Evolutionary conservation across 2,329 filamentous ascomycete genomes (phyloP).

Genomic region (Sporothrix globosa): DNA sequence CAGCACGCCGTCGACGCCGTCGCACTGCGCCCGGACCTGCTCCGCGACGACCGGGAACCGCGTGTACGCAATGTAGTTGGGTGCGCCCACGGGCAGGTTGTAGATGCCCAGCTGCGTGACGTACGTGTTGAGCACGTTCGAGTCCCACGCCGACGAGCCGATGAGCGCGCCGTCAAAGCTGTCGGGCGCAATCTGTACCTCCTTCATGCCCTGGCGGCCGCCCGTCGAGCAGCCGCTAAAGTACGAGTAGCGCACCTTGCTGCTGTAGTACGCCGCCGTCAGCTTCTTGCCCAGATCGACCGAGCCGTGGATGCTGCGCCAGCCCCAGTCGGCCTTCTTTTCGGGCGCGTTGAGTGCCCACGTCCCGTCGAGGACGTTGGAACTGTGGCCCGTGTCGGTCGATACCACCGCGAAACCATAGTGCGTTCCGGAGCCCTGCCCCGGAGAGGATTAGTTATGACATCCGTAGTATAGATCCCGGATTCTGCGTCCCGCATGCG

Average conservation of each 20-base stretch:
- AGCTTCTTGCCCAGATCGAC: constrained; percentile 54
- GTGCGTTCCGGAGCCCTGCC: constrained; percentile 38
- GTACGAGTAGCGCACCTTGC: constrained; percentile 52
- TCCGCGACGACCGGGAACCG: constrained; percentile 51
- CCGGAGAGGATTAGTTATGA: constrained; percentile 26
- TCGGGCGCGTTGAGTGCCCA: constrained; percentile 49
- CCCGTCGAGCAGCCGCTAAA: constrained; percentile 63
- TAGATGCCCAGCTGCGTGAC: constrained; percentile 51
- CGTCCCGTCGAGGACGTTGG: constrained; percentile 37
- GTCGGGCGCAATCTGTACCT: constrained; percentile 55
- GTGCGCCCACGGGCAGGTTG: constrained; percentile 51
- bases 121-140: constrained; percentile 50
- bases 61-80: constrained; percentile 49
- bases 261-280: constrained; percentile 52
- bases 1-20: constrained; percentile 52
- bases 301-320: constrained; percentile 52
- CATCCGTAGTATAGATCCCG: not conserved
- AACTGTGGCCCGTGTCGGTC: constrained; percentile 52
- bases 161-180: constrained; percentile 62
- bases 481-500: not conserved
- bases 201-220: constrained; percentile 60
- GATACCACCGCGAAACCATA: constrained; percentile 50
- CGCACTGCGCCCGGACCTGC: constrained; percentile 55
- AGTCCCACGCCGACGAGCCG: constrained; percentile 56
- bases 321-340: constrained; percentile 46